phyloP scores from a whole-genome alignment of 345 rosid genomes.

The Lepidium sativum region DNA sequence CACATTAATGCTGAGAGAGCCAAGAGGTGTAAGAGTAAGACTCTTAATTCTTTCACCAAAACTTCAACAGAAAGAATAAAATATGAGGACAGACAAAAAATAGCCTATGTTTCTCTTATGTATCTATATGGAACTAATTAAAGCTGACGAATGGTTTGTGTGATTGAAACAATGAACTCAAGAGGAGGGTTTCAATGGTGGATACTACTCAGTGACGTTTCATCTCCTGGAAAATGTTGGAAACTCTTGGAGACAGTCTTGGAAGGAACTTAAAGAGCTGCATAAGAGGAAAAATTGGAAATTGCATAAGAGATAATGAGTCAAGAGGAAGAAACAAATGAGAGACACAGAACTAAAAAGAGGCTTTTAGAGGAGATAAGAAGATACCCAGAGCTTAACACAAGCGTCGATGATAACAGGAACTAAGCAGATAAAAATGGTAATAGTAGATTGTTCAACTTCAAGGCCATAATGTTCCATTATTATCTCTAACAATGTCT shows the following conservation, averaged over 20 bases:
- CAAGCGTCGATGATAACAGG: constrained; percentile 77
- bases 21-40: neutral
- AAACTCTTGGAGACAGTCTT: constrained; percentile 64
- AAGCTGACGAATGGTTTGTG: constrained; percentile 16
- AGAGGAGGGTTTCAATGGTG: constrained; percentile 19
- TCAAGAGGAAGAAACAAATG: neutral
- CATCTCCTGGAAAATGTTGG: constrained; percentile 73
- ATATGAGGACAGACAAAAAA: constrained; percentile 9
- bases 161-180: neutral
- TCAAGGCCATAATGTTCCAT: constrained; percentile 82
- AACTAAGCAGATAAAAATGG: constrained; percentile 58
- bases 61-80: neutral
- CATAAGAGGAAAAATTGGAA: neutral
- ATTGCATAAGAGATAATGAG: neutral
- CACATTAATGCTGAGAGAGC: constrained; percentile 1
- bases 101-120: constrained; percentile 16
- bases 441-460: constrained; percentile 56
- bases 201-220: constrained; percentile 50
- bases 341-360: neutral
- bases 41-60: constrained; percentile 7
- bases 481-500: constrained; percentile 58
- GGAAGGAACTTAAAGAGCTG: constrained; percentile 87
- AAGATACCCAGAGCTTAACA: constrained; percentile 86
- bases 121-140: neutral
- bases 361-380: neutral